These are phyloP conservation scores for Blastobotrys elegans DNA, from an alignment of 1,139 yeast species.

Conservation along the genomic window DNA sequence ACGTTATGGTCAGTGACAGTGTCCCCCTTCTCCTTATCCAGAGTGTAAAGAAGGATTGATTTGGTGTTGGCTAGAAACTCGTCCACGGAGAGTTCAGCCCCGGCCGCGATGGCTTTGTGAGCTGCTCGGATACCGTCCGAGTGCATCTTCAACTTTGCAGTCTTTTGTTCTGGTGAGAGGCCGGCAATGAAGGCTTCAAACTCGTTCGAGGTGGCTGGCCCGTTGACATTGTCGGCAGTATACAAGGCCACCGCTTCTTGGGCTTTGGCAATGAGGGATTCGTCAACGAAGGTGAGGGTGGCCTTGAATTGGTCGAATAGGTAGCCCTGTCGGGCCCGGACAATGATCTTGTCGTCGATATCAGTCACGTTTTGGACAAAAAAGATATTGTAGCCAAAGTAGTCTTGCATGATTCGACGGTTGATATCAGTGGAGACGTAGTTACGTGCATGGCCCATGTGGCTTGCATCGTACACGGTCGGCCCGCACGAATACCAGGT, in stretches of 20 bases:
- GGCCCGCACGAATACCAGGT: constrained; percentile 99
- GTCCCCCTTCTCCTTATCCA: constrained; percentile 70
- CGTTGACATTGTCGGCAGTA: constrained; percentile 54
- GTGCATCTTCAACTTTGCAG: constrained; percentile 85
- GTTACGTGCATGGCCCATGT: constrained; percentile 99
- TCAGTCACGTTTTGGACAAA: constrained; percentile 97
- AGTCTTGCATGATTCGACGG: constrained; percentile 80
- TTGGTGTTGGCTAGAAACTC: constrained; percentile 51
- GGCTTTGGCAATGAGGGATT: constrained; percentile 40
- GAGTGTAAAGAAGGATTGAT: constrained; percentile 67
- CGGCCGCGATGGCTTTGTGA: constrained; percentile 31
- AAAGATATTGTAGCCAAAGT: constrained; percentile 79
- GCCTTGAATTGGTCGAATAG: constrained; percentile 56
- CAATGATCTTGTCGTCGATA: constrained; percentile 92
- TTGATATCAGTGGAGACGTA: constrained; percentile 92
- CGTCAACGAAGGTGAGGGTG: constrained; percentile 30
- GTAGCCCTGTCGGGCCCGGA: constrained; percentile 87
- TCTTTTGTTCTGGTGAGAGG: constrained; percentile 42
- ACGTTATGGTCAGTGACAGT: constrained; percentile 78
- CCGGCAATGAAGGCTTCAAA: constrained; percentile 49
- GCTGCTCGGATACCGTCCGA: constrained; percentile 60
- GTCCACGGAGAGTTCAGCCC: constrained; percentile 27
- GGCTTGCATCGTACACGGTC: constrained; percentile 94
- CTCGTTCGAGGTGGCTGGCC: constrained; percentile 32
- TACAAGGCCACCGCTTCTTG: constrained; percentile 46